Base-by-base conservation (phyloP, 1,284 basidiomycete species). In the Bjerkandera adusta region DNA sequence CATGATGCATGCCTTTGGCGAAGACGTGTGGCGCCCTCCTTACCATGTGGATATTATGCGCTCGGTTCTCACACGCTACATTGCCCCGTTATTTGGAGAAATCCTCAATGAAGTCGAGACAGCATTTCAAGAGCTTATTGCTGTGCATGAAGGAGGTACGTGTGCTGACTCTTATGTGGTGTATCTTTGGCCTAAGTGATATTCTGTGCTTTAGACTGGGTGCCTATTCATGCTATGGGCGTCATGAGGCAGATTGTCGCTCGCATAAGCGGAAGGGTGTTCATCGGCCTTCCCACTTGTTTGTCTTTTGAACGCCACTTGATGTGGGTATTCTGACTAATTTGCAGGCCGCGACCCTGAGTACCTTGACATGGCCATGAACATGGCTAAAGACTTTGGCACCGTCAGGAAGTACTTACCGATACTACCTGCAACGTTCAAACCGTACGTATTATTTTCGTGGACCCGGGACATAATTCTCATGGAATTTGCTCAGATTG, bases 321-420 rank as follows among this genome's bases (percentile, higher is more conserved):
- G 15, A 25, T 16, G 12, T 7, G 13, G 53, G 13, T 55, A 48
- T 56, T 20, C 34, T 11, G 13, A 42, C 12, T 11, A 15, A 22
- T 16, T 37, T 7, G 5, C 37, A 68, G 66, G 67, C 50, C 62
- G 66, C 10, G 53, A 69, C 35, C 55, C 60, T 2, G 72, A 71
- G 5, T 75, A 65, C 45, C 53, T 67, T 0, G 57, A 63, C 13
- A 56, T 71, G 4, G 65, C 66, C 35, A 63, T 71, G 20, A 47
- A 66, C 5, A 72, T 68, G 47, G 64, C 75, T 0, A 54, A 66
- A 25, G 61, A 69, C 36, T 64, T 73, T 18, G 53, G 66, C 5
- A 60, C 58, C 12, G 56, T 57, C 7, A 63, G 62, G 0, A 49
- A 50, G 74, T 77, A 45, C 45, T 68, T 57, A 5, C 13, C 15